These are phyloP conservation scores for Aspergillus sclerotiicarbonarius DNA, from an alignment of 495 filamentous ascomycete species.

Conservation along the genomic window DNA sequence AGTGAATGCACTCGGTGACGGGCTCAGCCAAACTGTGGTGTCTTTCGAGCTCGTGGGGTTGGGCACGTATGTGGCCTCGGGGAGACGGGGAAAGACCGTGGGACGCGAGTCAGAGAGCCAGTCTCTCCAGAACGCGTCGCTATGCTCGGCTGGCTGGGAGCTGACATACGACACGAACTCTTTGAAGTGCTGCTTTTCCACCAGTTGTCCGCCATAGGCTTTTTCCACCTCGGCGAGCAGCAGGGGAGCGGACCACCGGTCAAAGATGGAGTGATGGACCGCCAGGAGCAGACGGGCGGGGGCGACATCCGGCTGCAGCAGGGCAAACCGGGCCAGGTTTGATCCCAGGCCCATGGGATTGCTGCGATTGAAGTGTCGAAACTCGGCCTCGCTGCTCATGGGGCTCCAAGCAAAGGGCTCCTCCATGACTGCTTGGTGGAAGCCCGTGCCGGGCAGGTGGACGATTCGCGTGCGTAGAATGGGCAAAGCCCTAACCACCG, in stretches of 20 bases:
- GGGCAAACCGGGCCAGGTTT: background rate
- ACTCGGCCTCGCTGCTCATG: background rate
- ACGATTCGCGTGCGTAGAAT: slow-evolving; percentile 48
- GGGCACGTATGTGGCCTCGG: no score
- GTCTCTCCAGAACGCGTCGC: background rate
- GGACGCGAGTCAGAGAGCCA: background rate
- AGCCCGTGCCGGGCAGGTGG: slow-evolving; percentile 15
- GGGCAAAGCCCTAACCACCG: slow-evolving; percentile 21
- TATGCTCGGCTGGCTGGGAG: background rate
- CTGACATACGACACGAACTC: background rate
- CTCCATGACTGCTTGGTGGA: slow-evolving; percentile 38
- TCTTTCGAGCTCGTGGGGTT: no score
- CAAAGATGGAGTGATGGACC: background rate
- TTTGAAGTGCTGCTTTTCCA: background rate
- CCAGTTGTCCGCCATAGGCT: background rate
- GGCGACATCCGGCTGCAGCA: background rate
- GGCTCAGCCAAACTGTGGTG: no score
- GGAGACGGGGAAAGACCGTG: no score
- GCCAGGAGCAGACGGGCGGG: background rate
- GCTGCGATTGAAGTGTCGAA: background rate
- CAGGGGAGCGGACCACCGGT: background rate
- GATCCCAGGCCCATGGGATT: slow-evolving; percentile 14
- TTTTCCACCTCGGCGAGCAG: background rate
- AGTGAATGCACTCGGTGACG: no score
- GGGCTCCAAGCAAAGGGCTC: slow-evolving; percentile 1